A percentile compares a stretch with the other conserved stretches of the same genome.
phyloP scores from a whole-genome alignment of 2,329 filamentous ascomycete species.

The Ophiocordyceps camponoti-leonardi region DNA sequence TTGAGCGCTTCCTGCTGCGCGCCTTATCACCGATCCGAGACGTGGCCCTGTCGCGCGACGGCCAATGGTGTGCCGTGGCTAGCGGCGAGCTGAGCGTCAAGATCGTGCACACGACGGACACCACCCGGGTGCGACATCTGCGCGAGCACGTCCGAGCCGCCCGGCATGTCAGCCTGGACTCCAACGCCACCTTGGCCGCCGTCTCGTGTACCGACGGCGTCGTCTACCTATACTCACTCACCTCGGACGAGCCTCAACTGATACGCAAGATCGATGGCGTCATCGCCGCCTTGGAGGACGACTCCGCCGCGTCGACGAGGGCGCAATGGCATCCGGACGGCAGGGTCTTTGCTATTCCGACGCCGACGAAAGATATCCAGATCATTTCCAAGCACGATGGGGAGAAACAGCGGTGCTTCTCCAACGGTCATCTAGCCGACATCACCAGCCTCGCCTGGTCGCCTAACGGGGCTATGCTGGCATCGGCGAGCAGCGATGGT shows the following conservation, averaged over 20 bases:
- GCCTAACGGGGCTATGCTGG: constrained; percentile 79
- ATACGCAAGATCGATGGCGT: constrained; percentile 73
- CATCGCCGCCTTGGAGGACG: constrained; percentile 61
- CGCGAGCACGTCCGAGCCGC: constrained; percentile 72
- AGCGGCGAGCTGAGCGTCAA: constrained; percentile 92
- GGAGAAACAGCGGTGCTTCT: constrained; percentile 69
- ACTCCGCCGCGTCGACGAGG: constrained; percentile 53
- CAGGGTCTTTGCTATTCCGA: constrained; percentile 72
- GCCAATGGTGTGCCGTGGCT: constrained; percentile 82
- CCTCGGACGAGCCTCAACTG: constrained; percentile 61
- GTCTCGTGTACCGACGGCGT: constrained; percentile 80
- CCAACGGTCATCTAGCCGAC: constrained; percentile 63
- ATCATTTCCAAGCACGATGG: constrained; percentile 80
- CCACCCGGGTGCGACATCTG: constrained; percentile 56
- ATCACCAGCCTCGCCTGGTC: constrained; percentile 87
- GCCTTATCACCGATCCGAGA: constrained; percentile 78
- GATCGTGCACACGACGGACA: constrained; percentile 68
- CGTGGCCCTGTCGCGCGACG: constrained; percentile 64
- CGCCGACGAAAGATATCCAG: constrained; percentile 66
- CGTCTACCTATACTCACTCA: constrained; percentile 78
- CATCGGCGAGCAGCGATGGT: constrained; percentile 48
- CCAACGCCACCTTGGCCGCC: constrained; percentile 55
- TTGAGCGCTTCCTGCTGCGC: constrained; percentile 70
- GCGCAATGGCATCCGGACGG: constrained; percentile 91
- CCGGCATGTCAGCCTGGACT: constrained; percentile 85